Conservation (phyloP, 78 protist genomes). For the Speleostelium caveatum region DNA sequence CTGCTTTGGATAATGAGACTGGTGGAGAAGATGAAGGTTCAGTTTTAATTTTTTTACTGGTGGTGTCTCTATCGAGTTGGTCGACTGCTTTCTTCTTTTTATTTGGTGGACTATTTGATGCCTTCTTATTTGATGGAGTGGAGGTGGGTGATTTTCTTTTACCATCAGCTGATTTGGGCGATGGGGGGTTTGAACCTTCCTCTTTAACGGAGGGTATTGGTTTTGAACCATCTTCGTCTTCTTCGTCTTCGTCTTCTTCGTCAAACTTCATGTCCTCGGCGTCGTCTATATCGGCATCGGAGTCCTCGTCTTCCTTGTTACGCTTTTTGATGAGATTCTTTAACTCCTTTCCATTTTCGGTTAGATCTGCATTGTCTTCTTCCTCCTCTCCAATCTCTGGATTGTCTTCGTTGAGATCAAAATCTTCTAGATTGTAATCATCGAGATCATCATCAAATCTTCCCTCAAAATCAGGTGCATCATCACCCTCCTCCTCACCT, state of each 20-base stretch:
- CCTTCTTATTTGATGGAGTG: background rate
- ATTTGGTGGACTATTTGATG: background rate
- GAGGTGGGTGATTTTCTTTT: too few species aligned
- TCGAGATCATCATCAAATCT: constrained; percentile 71
- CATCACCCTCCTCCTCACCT: constrained; percentile 30
- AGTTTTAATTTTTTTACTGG: constrained; percentile 8
- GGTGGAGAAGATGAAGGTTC: constrained; percentile 34
- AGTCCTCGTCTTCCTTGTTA: constrained; percentile 14
- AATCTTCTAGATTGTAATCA: constrained; percentile 12
- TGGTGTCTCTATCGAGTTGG: background rate
- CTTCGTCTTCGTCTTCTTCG: constrained; percentile 39
- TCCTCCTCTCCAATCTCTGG: background rate
- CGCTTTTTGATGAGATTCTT: constrained; percentile 26
- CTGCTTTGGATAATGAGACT: background rate
- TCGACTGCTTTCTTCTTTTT: constrained; percentile 24
- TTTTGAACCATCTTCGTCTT: constrained; percentile 37
- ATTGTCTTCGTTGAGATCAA: background rate
- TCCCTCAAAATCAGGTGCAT: constrained; percentile 66
- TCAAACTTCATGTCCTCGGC: background rate
- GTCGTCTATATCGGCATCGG: constrained; percentile 13
- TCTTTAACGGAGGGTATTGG: background rate
- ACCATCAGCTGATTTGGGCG: too few species aligned
- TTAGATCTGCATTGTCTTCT: background rate
- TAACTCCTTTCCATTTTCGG: background rate
- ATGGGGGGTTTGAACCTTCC: background rate